Conservation (phyloP, 1,139 yeast species). For the Groenewaldozyma auringiensis region DNA sequence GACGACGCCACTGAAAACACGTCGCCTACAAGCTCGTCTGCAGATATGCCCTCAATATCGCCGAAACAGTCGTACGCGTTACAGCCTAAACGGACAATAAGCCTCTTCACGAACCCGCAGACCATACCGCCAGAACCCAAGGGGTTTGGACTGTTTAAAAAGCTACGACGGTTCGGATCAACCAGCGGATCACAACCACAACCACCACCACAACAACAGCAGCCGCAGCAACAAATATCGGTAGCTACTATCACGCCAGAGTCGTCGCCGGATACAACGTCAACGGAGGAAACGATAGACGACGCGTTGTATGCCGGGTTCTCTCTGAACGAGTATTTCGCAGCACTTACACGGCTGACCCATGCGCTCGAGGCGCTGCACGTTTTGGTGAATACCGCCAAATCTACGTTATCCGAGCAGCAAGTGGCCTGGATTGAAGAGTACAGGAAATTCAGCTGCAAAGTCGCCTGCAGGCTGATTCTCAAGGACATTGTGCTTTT, state of each 20-base stretch:
- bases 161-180: background rate
- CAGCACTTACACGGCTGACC: conserved; percentile 13
- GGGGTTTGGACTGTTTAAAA: background rate
- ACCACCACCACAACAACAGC: background rate
- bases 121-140: background rate
- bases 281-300: background rate
- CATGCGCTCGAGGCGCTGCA: conserved; percentile 15
- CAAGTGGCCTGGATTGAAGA: conserved; percentile 15
- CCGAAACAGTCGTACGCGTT: background rate
- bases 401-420: conserved; percentile 2
- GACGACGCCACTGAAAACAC: background rate
- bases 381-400: background rate
- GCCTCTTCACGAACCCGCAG: background rate
- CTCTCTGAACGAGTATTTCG: conserved; percentile 11
- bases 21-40: background rate
- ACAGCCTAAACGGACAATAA: background rate
- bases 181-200: background rate
- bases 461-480: conserved; percentile 19
- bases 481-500: conserved; percentile 19
- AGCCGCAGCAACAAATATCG: conserved; percentile 1
- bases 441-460: conserved; percentile 18
- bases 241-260: background rate
- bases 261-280: background rate
- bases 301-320: background rate
- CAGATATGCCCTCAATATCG: background rate